Evolutionary conservation across 2,329 filamentous ascomycete species (phyloP), one percentile per base, ranked within the genome.

Genomic region (Colletotrichum lentis): DNA sequence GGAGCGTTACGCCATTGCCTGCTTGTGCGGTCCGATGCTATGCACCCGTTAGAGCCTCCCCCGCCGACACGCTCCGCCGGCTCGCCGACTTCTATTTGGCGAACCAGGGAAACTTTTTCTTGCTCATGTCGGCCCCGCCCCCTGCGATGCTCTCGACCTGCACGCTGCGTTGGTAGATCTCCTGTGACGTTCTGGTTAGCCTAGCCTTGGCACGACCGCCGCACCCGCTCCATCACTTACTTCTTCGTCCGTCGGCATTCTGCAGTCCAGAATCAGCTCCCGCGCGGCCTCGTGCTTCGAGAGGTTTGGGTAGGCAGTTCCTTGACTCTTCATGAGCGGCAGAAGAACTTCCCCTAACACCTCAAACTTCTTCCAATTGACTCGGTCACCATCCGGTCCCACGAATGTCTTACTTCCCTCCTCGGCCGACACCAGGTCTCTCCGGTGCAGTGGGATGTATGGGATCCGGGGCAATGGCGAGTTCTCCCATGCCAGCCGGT

Each of bases 281-380:
- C 90, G 85, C 5, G 92, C 87, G 61, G 86, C 84, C 67, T 95
- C 90, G 73, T 91, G 90, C 73, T 85, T 89, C 41, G 83, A 82
- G 70, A 95, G 81, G 70, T 90, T 91, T 31, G 88, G 87, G 73
- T 97, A 97, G 5, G 93, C 90, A 56, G 89, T 89, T 62, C 92
- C 91, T 79, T 98, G 94, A 74, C 95, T 97, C 79, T 90, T 91
- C 86, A 97, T 96, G 62, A 99, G 90, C 2, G 93, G 91, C 68
- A 97, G 84, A 61, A 98, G 86, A 5, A 97, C 92, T 73, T 98
- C 95, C 7, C 94, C 94, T 79, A 98, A 89, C 39, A 99, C 91
- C 78, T 98, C 95, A 74, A 98, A 99, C 77, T 99, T 99, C 79
- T 91, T 94, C 96, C 96, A 99, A 77, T 98, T 98, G 76, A 99